A percentile compares a stretch with the other conserved stretches of the same genome.
These are phyloP conservation scores for Ehretia macrophylla DNA, from an alignment of 257 asterid species.

Conservation along the genomic window DNA sequence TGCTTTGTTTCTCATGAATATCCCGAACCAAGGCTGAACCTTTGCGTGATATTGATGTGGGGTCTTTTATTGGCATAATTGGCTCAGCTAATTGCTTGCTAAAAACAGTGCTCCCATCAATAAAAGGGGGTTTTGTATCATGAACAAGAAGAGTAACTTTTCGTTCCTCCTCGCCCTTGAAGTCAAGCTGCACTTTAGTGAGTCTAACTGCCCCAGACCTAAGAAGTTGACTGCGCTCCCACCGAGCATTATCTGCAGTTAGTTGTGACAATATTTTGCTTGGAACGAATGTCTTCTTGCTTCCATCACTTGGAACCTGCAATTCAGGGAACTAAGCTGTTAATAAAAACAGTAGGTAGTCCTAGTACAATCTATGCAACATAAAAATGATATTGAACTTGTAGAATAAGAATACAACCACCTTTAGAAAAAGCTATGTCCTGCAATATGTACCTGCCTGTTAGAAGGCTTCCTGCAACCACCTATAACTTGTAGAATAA, in stretches of 20 bases:
- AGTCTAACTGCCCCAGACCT: constrained; percentile 98
- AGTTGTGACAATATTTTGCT: constrained; percentile 91
- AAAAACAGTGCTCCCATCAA: constrained; percentile 90
- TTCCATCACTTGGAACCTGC: constrained; percentile 91
- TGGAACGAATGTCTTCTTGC: constrained; percentile 91
- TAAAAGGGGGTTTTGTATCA: constrained; percentile 97
- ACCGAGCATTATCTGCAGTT: constrained; percentile 98
- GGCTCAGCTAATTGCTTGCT: constrained; percentile 97
- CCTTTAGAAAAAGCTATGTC: no score
- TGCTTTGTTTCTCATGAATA: constrained; percentile 90
- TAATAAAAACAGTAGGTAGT: neutral
- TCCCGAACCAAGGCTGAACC: constrained; percentile 88
- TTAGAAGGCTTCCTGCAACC: no score
- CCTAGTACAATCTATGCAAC: neutral
- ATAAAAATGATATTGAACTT: no score
- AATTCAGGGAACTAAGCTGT: neutral
- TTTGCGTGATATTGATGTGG: constrained; percentile 91
- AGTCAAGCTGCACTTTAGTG: constrained; percentile 90
- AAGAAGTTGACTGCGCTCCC: constrained; percentile 97
- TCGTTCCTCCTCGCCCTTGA: constrained; percentile 92
- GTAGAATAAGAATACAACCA: neutral
- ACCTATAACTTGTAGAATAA: no score
- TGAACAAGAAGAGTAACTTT: constrained; percentile 95
- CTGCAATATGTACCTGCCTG: no score
- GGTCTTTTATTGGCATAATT: constrained; percentile 90